These are phyloP conservation scores for Sporobolomyces roseus DNA, from an alignment of 768 basidiomycete genomes.

Conservation along the genomic window DNA sequence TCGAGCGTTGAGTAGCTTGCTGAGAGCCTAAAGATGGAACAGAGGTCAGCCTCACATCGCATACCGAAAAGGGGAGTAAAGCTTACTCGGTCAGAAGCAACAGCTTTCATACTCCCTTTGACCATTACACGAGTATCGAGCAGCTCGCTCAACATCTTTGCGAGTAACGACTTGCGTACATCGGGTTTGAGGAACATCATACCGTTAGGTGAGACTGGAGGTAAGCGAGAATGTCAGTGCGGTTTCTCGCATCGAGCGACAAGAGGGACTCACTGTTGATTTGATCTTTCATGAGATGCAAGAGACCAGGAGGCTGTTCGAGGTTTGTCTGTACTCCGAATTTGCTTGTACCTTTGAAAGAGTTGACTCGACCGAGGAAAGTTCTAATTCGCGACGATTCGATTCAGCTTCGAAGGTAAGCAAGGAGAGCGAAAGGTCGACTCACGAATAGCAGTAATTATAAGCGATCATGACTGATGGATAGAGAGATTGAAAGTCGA, in stretches of 20 bases:
- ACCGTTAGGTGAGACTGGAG: constrained; percentile 93
- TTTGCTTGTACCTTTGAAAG: constrained; percentile 83
- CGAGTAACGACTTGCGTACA: constrained; percentile 77
- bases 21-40: constrained; percentile 58
- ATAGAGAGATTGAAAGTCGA: constrained; percentile 95
- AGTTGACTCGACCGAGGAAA: constrained; percentile 78
- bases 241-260: not conserved
- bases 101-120: constrained; percentile 88
- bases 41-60: not conserved
- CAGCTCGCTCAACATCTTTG: constrained; percentile 86
- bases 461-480: constrained; percentile 98
- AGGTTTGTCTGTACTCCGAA: constrained; percentile 69
- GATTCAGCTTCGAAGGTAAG: not conserved
- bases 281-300: constrained; percentile 68
- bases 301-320: constrained; percentile 61
- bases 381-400: constrained; percentile 58
- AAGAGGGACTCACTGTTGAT: constrained; percentile 59
- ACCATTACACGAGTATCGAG: constrained; percentile 97
- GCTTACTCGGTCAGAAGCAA: constrained; percentile 67
- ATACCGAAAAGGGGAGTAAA: not conserved
- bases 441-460: constrained; percentile 61
- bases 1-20: constrained; percentile 75
- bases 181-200: constrained; percentile 84
- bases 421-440: not conserved
- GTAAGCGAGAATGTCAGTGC: too few relatives aligned